These are phyloP conservation scores for Rhizopogon sp. DNA, from an alignment of 768 basidiomycete species.

Conservation along the genomic window DNA sequence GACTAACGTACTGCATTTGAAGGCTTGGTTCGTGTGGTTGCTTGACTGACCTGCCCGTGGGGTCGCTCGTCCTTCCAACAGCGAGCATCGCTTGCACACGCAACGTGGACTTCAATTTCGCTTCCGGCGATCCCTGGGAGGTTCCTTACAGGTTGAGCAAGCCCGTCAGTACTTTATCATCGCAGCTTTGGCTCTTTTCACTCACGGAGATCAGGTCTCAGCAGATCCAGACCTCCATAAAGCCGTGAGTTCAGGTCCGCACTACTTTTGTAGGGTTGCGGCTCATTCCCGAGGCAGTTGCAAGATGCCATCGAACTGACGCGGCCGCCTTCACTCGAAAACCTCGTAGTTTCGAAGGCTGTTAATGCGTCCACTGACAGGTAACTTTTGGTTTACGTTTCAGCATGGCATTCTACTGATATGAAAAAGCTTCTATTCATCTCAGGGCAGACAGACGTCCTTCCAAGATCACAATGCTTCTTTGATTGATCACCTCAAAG, in stretches of 20 bases:
- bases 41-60: slow-evolving; percentile 64
- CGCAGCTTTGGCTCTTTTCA: background rate
- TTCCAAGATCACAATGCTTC: slow-evolving; percentile 70
- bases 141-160: slow-evolving; percentile 64
- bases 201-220: slow-evolving; percentile 35
- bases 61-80: slow-evolving; percentile 67
- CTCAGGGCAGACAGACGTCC: slow-evolving; percentile 78
- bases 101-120: slow-evolving; percentile 77
- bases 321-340: slow-evolving; percentile 35
- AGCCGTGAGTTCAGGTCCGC: slow-evolving; percentile 34
- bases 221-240: slow-evolving; percentile 53
- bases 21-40: slow-evolving; percentile 83
- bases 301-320: slow-evolving; percentile 37
- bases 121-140: slow-evolving; percentile 31
- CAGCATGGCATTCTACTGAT: slow-evolving; percentile 4
- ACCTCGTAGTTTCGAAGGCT: slow-evolving; percentile 34
- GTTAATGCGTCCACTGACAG: slow-evolving; percentile 84
- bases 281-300: slow-evolving; percentile 33
- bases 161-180: slow-evolving; percentile 36
- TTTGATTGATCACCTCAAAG: slow-evolving; percentile 53
- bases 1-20: slow-evolving; percentile 3
- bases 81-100: slow-evolving; percentile 64
- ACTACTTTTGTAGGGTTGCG: background rate
- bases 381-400: slow-evolving; percentile 26
- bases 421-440: slow-evolving; percentile 69